Evolutionary conservation across 306 rosid species (phyloP).

Genomic region (Vigna hirtella): DNA sequence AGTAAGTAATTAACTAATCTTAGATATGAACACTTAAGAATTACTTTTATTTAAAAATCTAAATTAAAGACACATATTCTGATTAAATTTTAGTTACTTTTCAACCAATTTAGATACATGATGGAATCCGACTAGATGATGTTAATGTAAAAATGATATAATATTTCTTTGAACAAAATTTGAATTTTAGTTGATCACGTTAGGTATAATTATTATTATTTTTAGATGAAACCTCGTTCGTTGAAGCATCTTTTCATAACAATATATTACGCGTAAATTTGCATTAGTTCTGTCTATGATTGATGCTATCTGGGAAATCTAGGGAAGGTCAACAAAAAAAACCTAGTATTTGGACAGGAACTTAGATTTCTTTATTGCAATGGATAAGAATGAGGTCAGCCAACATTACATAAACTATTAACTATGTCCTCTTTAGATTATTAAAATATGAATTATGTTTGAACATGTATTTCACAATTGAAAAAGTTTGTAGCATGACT

Average conservation of each 20-base stretch:
- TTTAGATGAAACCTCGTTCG: no score
- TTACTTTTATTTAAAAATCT: no score
- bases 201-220: no score
- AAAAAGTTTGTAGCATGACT: neutral
- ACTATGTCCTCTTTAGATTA: neutral
- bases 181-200: no score
- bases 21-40: no score
- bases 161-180: no score
- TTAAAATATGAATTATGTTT: neutral
- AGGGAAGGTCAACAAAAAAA: conserved; percentile 12
- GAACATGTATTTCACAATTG: neutral
- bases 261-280: neutral
- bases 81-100: no score
- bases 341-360: conserved; percentile 41
- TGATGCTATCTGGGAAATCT: neutral
- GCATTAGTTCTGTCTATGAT: conserved; percentile 19
- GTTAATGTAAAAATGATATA: no score
- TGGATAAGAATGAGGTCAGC: conserved; percentile 39
- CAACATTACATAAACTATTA: neutral
- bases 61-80: no score
- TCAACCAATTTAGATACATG: no score
- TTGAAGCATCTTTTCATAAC: neutral
- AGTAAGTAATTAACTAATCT: no score
- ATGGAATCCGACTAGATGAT: no score
- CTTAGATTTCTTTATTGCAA: conserved; percentile 25